Evolutionary conservation across 805 yeast genomes (phyloP).

Genomic region (Hermanozyma aechmeae): DNA sequence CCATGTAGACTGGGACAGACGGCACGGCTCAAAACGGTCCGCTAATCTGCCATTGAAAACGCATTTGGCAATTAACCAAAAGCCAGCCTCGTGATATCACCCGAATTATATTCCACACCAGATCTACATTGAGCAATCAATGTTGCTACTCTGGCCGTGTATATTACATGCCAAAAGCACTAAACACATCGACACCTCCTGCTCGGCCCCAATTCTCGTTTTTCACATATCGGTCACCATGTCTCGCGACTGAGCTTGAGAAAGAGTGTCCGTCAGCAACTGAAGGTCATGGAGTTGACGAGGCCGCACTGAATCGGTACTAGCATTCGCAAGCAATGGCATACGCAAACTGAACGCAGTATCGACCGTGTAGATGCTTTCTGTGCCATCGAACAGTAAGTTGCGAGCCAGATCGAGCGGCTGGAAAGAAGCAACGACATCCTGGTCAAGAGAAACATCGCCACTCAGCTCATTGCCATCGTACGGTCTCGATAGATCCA

Average conservation of each 20-base stretch:
- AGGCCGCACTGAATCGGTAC: constrained; percentile 9
- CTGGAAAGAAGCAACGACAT: too few relatives aligned
- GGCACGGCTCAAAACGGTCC: too few relatives aligned
- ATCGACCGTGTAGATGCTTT: constrained; percentile 11
- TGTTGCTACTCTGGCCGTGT: background rate
- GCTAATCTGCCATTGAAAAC: too few relatives aligned
- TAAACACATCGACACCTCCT: constrained; percentile 12
- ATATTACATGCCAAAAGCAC: constrained; percentile 1
- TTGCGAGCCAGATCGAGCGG: too few relatives aligned
- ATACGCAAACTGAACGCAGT: constrained; percentile 16
- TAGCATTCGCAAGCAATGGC: constrained; percentile 17
- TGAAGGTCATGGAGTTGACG: constrained; percentile 1
- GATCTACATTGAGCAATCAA: background rate
- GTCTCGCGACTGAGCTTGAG: constrained; percentile 2
- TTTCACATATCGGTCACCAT: constrained; percentile 18
- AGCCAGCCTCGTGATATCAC: too few relatives aligned
- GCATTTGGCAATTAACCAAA: too few relatives aligned
- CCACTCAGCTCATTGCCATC: constrained; percentile 1
- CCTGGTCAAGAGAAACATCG: too few relatives aligned
- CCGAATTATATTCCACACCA: too few relatives aligned
- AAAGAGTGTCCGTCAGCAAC: constrained; percentile 1
- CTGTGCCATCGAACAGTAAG: constrained; percentile 8
- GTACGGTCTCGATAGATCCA: background rate
- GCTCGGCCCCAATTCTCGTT: constrained; percentile 8
- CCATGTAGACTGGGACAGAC: too few relatives aligned